Conservation (phyloP, 768 basidiomycete genomes). For the Nidularia pulvinata region DNA sequence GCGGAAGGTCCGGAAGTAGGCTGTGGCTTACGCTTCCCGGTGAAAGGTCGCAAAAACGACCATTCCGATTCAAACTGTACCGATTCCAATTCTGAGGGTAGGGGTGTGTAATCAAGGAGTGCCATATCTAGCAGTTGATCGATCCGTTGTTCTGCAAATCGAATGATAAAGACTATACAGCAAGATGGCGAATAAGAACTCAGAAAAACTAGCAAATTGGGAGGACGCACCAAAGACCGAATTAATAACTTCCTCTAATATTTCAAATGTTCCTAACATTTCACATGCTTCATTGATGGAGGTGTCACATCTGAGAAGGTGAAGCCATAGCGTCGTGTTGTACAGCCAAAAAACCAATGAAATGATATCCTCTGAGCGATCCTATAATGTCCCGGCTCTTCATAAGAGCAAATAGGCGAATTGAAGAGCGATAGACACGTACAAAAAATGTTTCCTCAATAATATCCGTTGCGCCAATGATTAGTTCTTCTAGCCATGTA, state of each 20-base stretch:
- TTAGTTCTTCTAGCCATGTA: constrained; percentile 90
- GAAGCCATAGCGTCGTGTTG: constrained; percentile 88
- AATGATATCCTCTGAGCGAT: constrained; percentile 80
- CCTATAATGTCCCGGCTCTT: constrained; percentile 38
- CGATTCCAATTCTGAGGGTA: constrained; percentile 76
- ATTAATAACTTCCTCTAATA: constrained; percentile 92
- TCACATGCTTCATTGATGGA: constrained; percentile 81
- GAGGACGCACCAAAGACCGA: constrained; percentile 80
- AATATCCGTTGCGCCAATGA: constrained; percentile 87
- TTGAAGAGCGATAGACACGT: constrained; percentile 27
- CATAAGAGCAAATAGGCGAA: constrained; percentile 6
- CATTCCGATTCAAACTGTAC: constrained; percentile 97
- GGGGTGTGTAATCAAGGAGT: constrained; percentile 79
- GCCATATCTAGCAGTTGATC: constrained; percentile 84
- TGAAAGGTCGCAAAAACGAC: constrained; percentile 83
- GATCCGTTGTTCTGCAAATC: constrained; percentile 86
- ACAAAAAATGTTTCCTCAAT: constrained; percentile 95
- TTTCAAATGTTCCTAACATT: constrained; percentile 77
- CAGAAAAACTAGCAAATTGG: not conserved
- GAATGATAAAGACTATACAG: constrained; percentile 86
- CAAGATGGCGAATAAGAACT: constrained; percentile 3
- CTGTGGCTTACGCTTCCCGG: constrained; percentile 54
- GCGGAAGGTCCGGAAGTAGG: constrained; percentile 15
- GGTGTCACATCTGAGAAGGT: constrained; percentile 86
- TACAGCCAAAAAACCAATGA: constrained; percentile 94